Percentiles rank a stretch among this genome's conserved stretches.
Conservation (phyloP, 768 basidiomycete genomes). For the Lepiota brunneoincarnata region DNA sequence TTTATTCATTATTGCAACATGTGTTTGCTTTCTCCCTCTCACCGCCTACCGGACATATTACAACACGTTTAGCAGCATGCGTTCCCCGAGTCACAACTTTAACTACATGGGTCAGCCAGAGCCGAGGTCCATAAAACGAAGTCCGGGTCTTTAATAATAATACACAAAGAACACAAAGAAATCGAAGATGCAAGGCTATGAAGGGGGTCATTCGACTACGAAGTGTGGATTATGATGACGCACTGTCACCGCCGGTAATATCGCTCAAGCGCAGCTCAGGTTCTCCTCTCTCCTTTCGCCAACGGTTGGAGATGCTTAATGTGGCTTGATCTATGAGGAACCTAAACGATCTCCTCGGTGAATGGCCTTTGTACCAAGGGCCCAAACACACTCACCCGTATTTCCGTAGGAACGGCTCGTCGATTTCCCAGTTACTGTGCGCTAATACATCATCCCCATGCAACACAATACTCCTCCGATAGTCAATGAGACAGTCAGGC, state of each 20-base stretch:
- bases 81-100: no score
- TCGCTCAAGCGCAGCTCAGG: constrained; percentile 60
- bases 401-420: constrained; percentile 77
- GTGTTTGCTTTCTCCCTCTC: no score
- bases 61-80: no score
- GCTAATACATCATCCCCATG: constrained; percentile 93
- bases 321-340: constrained; percentile 77
- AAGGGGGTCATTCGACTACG: no score
- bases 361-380: neutral
- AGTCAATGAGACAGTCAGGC: constrained; percentile 75
- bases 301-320: constrained; percentile 74
- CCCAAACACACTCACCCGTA: constrained; percentile 63
- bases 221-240: neutral
- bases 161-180: neutral
- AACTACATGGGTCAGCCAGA: no score
- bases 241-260: constrained; percentile 5
- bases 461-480: constrained; percentile 63
- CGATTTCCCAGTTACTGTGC: constrained; percentile 87
- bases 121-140: no score
- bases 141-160: neutral
- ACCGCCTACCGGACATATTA: no score
- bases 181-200: neutral
- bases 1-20: no score
- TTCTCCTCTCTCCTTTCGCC: constrained; percentile 84
- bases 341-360: constrained; percentile 34